A percentile compares a stretch with the other conserved stretches of the same genome.
Conservation (phyloP, 768 basidiomycete genomes). For the Hortiboletus campestris region DNA sequence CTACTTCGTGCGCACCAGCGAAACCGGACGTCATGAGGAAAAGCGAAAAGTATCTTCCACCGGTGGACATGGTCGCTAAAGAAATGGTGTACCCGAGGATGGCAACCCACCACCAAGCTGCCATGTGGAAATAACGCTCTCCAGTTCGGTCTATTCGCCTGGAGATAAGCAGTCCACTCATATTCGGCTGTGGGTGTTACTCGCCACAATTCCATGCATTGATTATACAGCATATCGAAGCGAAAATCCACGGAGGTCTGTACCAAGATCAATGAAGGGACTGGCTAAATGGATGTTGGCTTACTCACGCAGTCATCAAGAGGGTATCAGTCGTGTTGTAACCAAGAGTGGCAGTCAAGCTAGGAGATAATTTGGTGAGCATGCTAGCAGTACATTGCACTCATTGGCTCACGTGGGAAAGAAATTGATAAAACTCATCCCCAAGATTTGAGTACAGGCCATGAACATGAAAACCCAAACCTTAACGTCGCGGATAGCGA, state of each 20-base stretch:
- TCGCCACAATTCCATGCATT: constrained; percentile 57
- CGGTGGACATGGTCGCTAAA: constrained; percentile 49
- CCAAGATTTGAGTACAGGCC: constrained; percentile 48
- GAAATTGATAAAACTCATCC: constrained; percentile 60
- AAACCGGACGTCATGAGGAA: constrained; percentile 63
- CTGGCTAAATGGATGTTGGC: background rate
- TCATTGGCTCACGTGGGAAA: constrained; percentile 44
- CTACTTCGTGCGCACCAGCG: constrained; percentile 30
- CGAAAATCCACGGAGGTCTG: constrained; percentile 63
- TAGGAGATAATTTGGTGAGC: constrained; percentile 16
- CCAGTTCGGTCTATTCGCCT: constrained; percentile 48
- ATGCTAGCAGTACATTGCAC: background rate
- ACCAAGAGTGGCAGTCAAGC: constrained; percentile 58
- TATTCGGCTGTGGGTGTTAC: background rate
- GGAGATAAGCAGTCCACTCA: background rate
- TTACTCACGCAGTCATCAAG: constrained; percentile 56
- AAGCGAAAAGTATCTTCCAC: constrained; percentile 56
- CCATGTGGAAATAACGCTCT: constrained; percentile 64
- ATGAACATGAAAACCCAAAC: constrained; percentile 54
- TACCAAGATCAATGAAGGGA: background rate
- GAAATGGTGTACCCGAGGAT: constrained; percentile 61
- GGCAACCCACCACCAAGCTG: constrained; percentile 55
- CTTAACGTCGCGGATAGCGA: constrained; percentile 57
- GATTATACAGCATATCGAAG: constrained; percentile 46
- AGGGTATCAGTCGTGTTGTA: constrained; percentile 57